A percentile compares a stretch with the other conserved stretches of the same genome.
Evolutionary conservation across 2,329 filamentous ascomycete species (phyloP).

Genomic region (Hyphodiscus sp.): DNA sequence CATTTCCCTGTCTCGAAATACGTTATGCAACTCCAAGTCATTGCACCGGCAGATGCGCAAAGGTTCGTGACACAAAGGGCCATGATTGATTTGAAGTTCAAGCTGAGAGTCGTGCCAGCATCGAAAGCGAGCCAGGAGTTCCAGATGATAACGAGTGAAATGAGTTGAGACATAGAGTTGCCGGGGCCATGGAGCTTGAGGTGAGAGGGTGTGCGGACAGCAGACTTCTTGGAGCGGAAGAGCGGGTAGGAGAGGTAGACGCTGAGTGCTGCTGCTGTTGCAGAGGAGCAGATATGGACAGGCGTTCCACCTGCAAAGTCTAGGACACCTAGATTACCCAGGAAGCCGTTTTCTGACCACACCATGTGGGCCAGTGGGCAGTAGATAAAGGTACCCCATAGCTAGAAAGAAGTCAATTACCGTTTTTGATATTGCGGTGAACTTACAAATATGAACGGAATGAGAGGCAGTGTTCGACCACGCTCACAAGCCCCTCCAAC

Average conservation of each 20-base stretch:
- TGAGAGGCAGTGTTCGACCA: slow-evolving; percentile 53
- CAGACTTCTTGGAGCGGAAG: slow-evolving; percentile 52
- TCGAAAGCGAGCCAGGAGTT: slow-evolving; percentile 98
- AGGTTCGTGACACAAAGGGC: slow-evolving; percentile 84
- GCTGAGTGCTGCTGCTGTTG: slow-evolving; percentile 65
- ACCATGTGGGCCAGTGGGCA: slow-evolving; percentile 72
- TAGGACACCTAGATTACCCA: slow-evolving; percentile 59
- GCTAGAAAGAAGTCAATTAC: slow-evolving; percentile 7
- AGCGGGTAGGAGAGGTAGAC: slow-evolving; percentile 65
- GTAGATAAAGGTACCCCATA: slow-evolving; percentile 65
- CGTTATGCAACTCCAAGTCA: slow-evolving; percentile 24
- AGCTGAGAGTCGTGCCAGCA: slow-evolving; percentile 72
- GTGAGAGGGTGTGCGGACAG: slow-evolving; percentile 29
- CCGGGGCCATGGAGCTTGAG: slow-evolving; percentile 63
- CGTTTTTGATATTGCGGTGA: background rate
- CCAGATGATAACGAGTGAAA: slow-evolving; percentile 76
- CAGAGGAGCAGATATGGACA: slow-evolving; percentile 68
- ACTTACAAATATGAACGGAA: slow-evolving; percentile 60
- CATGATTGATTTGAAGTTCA: slow-evolving; percentile 84
- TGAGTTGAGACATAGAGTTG: slow-evolving; percentile 66
- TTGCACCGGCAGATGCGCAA: slow-evolving; percentile 52
- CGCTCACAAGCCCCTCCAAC: slow-evolving; percentile 56
- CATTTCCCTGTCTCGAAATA: slow-evolving; percentile 90
- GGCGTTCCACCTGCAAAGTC: slow-evolving; percentile 72
- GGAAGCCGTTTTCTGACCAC: slow-evolving; percentile 69